phyloP scores from a whole-genome alignment of 257 asterid species.

The Solanum clarkiae region DNA sequence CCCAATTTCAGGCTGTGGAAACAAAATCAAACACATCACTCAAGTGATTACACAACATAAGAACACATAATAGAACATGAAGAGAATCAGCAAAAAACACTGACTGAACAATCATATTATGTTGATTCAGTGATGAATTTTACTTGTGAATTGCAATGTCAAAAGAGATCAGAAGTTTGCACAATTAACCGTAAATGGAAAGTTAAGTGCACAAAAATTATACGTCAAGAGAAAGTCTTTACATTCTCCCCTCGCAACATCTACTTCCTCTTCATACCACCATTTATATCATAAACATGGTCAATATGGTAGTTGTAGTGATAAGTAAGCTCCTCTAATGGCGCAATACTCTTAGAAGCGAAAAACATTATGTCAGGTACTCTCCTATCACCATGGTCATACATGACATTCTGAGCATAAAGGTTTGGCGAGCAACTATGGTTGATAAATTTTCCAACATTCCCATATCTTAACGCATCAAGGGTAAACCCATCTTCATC shows the following conservation, averaged over 20 bases:
- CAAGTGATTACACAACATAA: background rate
- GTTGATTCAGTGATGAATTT: background rate
- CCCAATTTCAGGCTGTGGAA: background rate
- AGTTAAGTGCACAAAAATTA: background rate
- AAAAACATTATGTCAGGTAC: conserved; percentile 44
- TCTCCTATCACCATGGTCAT: conserved; percentile 23
- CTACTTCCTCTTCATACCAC: conserved; percentile 14
- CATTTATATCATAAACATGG: conserved; percentile 10
- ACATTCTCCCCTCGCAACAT: conserved; percentile 16
- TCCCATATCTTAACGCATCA: conserved; percentile 34
- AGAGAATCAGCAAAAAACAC: background rate
- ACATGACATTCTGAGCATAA: conserved; percentile 21
- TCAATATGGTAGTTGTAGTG: conserved; percentile 14
- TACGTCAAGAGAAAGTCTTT: background rate
- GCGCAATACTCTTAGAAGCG: conserved; percentile 32
- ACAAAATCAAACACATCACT: background rate
- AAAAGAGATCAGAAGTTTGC: background rate
- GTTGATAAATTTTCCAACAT: conserved; percentile 44
- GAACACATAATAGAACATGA: background rate
- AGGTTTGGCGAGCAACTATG: conserved; percentile 33
- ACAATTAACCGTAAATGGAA: background rate
- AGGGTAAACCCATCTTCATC: conserved; percentile 5
- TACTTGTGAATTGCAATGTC: background rate
- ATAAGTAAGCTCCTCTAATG: conserved; percentile 31
- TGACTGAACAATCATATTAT: background rate